phyloP scores from a whole-genome alignment of 164 flowering plant species.

The Magnolia sinica region DNA sequence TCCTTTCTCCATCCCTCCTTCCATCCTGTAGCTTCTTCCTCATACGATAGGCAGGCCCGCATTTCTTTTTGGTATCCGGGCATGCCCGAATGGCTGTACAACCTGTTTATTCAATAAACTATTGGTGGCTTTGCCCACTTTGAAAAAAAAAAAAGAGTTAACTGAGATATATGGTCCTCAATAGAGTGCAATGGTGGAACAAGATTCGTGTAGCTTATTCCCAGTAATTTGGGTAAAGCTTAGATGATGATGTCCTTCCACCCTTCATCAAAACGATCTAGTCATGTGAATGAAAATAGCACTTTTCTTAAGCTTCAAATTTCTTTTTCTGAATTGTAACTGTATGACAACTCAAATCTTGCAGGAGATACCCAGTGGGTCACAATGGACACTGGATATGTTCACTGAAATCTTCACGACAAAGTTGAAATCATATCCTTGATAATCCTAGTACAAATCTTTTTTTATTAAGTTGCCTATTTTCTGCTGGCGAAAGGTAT shows the following conservation, averaged over 20 bases:
- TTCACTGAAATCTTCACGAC: slow-evolving; percentile 54
- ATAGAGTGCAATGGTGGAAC: too few relatives aligned
- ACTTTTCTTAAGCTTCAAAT: background rate
- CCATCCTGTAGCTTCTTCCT: too few relatives aligned
- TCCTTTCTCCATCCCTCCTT: too few relatives aligned
- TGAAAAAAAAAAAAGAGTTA: too few relatives aligned
- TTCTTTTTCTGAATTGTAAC: background rate
- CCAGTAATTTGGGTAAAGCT: too few relatives aligned
- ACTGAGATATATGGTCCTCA: too few relatives aligned
- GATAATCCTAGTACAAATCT: slow-evolving; percentile 2
- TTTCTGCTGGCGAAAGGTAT: slow-evolving; percentile 1
- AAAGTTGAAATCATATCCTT: slow-evolving; percentile 88
- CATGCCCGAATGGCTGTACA: too few relatives aligned
- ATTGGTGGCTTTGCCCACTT: too few relatives aligned
- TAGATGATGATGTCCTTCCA: background rate
- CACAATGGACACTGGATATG: slow-evolving; percentile 65
- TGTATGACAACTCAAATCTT: background rate
- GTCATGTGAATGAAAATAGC: background rate
- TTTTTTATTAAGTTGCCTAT: background rate
- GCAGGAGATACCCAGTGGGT: slow-evolving; percentile 51
- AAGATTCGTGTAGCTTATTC: too few relatives aligned
- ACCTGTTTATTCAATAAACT: too few relatives aligned
- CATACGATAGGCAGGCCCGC: too few relatives aligned
- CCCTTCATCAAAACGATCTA: background rate
- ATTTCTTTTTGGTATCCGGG: too few relatives aligned